Conservation (phyloP, 1,139 yeast species). For the Geotrichum siamense region DNA sequence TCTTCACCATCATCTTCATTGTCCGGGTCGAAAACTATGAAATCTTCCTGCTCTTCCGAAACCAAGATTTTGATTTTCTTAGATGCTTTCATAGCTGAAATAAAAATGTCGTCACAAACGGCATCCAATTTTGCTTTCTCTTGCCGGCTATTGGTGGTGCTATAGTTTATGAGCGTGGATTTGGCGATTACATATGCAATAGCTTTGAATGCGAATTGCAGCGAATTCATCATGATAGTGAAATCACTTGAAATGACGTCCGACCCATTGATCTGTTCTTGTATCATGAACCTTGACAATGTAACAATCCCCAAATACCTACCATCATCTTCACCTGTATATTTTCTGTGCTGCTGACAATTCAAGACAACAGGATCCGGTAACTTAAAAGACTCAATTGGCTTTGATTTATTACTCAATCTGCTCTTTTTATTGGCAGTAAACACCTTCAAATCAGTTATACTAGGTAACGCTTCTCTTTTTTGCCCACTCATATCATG, state of each 20-base stretch:
- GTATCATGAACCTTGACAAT: constrained; percentile 78
- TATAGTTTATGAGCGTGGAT: constrained; percentile 78
- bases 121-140: constrained; percentile 87
- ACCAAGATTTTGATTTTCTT: constrained; percentile 87
- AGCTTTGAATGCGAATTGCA: constrained; percentile 93
- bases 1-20: background rate
- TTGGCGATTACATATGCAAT: constrained; percentile 93
- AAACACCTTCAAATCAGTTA: no score
- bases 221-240: constrained; percentile 73
- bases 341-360: no score
- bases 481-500: no score
- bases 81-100: constrained; percentile 91
- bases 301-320: no score
- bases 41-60: constrained; percentile 92
- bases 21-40: constrained; percentile 75
- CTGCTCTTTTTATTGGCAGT: no score
- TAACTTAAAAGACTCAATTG: no score
- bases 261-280: constrained; percentile 57
- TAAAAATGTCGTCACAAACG: constrained; percentile 92
- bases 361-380: no score
- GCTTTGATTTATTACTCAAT: no score
- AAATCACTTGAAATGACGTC: constrained; percentile 78
- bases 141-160: background rate
- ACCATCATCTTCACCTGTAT: no score
- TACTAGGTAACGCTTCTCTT: no score